Evolutionary conservation across 2,329 filamentous ascomycete genomes (phyloP), one percentile per base, ranked within the genome.

Genomic region (Cercospora beticola): DNA sequence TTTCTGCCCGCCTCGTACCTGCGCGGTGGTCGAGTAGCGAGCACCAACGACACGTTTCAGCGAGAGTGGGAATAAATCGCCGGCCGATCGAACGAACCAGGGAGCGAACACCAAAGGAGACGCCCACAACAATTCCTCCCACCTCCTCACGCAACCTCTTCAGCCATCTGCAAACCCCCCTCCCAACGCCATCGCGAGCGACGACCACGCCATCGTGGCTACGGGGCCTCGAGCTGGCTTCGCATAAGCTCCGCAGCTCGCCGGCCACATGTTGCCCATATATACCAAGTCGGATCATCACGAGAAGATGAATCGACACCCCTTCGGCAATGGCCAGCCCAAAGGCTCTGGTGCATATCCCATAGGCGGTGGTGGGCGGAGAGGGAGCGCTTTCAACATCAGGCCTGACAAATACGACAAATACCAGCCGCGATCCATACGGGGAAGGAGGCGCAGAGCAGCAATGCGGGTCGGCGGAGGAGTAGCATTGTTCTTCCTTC

Each of bases 401-500:
- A 93, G 92, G 74, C 92, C 93, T 74, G 93, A 97, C 81, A 92
- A 92, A 91, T 97, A 87, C 77, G 86, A 77, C 72, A 74, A 73
- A 83, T 97, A 96, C 76, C 92, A 95, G 81, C 92, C 94, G 69
- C 90, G 93, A 79, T 87, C 91, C 74, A 87, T 92, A 76, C 89
- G 90, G 26, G 71, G 64, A 40, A 88, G 92, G 77, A 87, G 93
- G 80, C 88, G 88, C 80, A 90, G 89, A 76, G 83, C 95, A 31
- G 80, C 96, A 63, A 82, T 90, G 71, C 90, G 92, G 75, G 78
- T 96, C 63, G 87, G 86, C 60, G 82, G 87, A 23, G 76, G 84
- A 62, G 81, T 88, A 67, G 82, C 86, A 52, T 73, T 88, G 58
- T 83, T 88, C 43, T 78, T 91, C 57, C 80, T 91, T 43, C 79